Percentiles rank a stretch among this genome's conserved stretches.
Evolutionary conservation across 192 early-diverging fungal genomes (phyloP).

Genomic region (Backusella tarrabulga): DNA sequence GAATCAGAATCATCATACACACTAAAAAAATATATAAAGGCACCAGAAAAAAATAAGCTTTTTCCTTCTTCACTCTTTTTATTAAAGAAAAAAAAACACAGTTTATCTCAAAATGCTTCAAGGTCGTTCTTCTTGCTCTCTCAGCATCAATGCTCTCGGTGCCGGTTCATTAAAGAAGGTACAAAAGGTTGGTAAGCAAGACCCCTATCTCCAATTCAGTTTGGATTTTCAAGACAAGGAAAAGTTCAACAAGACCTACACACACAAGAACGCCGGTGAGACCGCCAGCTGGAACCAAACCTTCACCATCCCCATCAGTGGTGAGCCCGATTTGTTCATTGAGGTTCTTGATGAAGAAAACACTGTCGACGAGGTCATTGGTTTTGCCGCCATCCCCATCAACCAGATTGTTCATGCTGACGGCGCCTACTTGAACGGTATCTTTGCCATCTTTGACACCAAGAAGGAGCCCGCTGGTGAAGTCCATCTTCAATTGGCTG

Average conservation of each 20-base stretch:
- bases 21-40: not conserved
- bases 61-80: not conserved
- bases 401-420: conserved; percentile 44
- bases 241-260: conserved; percentile 46
- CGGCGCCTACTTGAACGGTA: conserved; percentile 36
- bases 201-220: conserved; percentile 46
- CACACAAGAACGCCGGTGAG: conserved; percentile 45
- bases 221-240: conserved; percentile 36
- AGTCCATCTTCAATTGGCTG: conserved; percentile 36
- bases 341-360: conserved; percentile 48
- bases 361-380: conserved; percentile 38
- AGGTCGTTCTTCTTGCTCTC: not conserved
- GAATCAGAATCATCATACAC: not conserved
- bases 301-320: conserved; percentile 37
- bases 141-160: not conserved
- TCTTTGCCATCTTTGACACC: conserved; percentile 38
- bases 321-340: conserved; percentile 42
- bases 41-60: not conserved
- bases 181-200: conserved; percentile 41
- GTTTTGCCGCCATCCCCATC: conserved; percentile 49
- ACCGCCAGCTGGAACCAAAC: conserved; percentile 48
- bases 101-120: not conserved
- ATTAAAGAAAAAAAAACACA: not conserved
- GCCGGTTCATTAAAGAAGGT: not conserved
- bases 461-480: conserved; percentile 38